phyloP scores from a whole-genome alignment of 495 filamentous ascomycete genomes.

The Lasiosphaeriaceae sp. region DNA sequence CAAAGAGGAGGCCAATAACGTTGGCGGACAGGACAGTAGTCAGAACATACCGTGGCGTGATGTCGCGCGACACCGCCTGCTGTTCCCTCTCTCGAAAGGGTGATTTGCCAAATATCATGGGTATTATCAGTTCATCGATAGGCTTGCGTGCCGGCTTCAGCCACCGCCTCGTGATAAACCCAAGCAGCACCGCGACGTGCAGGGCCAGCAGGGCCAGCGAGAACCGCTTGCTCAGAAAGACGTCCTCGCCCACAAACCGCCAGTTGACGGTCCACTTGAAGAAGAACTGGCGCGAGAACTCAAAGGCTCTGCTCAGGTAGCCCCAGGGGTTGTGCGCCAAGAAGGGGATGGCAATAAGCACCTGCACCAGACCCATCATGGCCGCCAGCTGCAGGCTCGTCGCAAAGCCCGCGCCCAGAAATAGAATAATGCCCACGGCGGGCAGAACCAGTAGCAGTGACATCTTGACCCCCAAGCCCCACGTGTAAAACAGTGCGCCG shows the following conservation, averaged over 20 bases:
- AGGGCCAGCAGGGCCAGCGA: slow-evolving; percentile 61
- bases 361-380: slow-evolving; percentile 70
- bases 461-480: slow-evolving; percentile 91
- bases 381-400: slow-evolving; percentile 61
- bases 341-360: slow-evolving; percentile 76
- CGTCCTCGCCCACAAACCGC: slow-evolving; percentile 82
- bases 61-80: slow-evolving; percentile 47
- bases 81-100: slow-evolving; percentile 53
- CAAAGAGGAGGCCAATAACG: slow-evolving; percentile 82
- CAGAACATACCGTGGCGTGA: slow-evolving; percentile 74
- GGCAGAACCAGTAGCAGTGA: slow-evolving; percentile 77
- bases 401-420: slow-evolving; percentile 62
- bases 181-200: slow-evolving; percentile 61
- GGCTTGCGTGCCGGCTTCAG: slow-evolving; percentile 43
- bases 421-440: slow-evolving; percentile 67
- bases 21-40: slow-evolving; percentile 76
- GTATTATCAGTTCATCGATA: slow-evolving; percentile 43
- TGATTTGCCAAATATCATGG: slow-evolving; percentile 49
- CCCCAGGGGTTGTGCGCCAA: slow-evolving; percentile 60
- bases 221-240: slow-evolving; percentile 74
- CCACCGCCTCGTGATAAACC: slow-evolving; percentile 55
- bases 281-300: slow-evolving; percentile 82
- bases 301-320: slow-evolving; percentile 79
- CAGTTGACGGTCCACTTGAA: slow-evolving; percentile 99
- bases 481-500: slow-evolving; percentile 68